Conservation (phyloP, 2,329 filamentous ascomycete species). For the Byssothecium circinans region DNA sequence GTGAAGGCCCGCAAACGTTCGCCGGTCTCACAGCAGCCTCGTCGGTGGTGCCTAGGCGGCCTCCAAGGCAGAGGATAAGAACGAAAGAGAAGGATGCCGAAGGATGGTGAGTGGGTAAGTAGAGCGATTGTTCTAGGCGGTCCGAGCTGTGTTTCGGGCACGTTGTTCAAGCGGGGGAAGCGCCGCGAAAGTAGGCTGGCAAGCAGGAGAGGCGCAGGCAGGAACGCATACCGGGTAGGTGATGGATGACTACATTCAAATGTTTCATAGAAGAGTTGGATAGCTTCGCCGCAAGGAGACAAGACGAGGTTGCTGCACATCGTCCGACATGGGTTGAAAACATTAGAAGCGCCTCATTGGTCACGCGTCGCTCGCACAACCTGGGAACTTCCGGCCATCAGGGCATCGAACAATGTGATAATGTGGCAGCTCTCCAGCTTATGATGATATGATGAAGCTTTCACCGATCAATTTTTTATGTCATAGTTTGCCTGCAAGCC, state of each 20-base stretch:
- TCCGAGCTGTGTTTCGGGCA: neutral
- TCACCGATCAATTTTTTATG: too few relatives aligned
- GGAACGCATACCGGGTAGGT: neutral
- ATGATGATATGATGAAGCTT: too few relatives aligned
- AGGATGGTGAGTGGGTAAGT: too few relatives aligned
- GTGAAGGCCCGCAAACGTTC: neutral
- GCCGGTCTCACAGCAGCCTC: conserved; percentile 5
- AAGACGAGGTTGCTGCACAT: neutral
- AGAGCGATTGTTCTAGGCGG: too few relatives aligned
- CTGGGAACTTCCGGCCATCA: too few relatives aligned
- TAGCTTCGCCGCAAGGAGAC: neutral
- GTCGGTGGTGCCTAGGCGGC: conserved; percentile 3
- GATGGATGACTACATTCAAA: too few relatives aligned
- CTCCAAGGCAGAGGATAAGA: neutral
- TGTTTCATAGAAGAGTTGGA: too few relatives aligned
- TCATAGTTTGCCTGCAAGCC: conserved; percentile 17
- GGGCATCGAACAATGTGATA: too few relatives aligned
- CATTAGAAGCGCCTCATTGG: neutral
- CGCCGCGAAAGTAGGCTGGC: too few relatives aligned
- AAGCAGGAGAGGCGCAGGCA: neutral
- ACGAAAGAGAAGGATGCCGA: too few relatives aligned
- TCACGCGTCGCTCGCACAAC: neutral
- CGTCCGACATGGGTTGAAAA: neutral
- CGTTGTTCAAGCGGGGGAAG: too few relatives aligned
- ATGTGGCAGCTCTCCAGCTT: neutral